Evolutionary conservation across 805 yeast genomes (phyloP).

Genomic region (Priceomyces carsonii): DNA sequence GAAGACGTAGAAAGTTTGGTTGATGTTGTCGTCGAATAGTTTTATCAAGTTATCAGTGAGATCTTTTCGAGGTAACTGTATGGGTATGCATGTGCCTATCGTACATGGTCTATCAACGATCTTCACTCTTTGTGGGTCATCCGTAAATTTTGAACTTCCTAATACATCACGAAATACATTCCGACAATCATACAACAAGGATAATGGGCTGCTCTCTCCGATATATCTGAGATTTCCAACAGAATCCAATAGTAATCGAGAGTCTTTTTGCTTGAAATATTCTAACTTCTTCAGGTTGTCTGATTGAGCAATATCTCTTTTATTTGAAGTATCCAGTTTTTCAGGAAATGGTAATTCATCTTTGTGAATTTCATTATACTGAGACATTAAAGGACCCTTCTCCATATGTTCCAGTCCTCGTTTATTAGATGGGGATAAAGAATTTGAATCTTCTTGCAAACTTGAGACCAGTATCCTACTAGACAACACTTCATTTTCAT

Average conservation of each 20-base stretch:
- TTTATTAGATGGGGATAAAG: background rate
- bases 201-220: conserved; percentile 44
- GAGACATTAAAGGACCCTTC: background rate
- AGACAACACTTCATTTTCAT: background rate
- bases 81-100: conserved; percentile 15
- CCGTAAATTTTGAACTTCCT: conserved; percentile 35
- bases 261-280: conserved; percentile 18
- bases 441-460: too few relatives aligned
- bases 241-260: conserved; percentile 33
- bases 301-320: background rate
- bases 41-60: conserved; percentile 10
- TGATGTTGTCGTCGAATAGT: conserved; percentile 38
- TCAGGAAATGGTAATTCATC: background rate
- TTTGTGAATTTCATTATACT: conserved; percentile 1
- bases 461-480: background rate
- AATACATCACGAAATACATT: conserved; percentile 31
- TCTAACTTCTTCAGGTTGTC: conserved; percentile 9
- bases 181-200: conserved; percentile 41
- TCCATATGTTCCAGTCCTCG: background rate
- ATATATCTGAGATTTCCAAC: conserved; percentile 37
- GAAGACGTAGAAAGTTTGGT: conserved; percentile 40
- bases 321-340: background rate
- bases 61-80: conserved; percentile 7
- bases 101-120: conserved; percentile 37
- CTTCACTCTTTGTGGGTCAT: conserved; percentile 36